A percentile compares a stretch with the other conserved stretches of the same genome.
Conservation (phyloP, 306 rosid species). For the Citrullus mucosospermus region DNA sequence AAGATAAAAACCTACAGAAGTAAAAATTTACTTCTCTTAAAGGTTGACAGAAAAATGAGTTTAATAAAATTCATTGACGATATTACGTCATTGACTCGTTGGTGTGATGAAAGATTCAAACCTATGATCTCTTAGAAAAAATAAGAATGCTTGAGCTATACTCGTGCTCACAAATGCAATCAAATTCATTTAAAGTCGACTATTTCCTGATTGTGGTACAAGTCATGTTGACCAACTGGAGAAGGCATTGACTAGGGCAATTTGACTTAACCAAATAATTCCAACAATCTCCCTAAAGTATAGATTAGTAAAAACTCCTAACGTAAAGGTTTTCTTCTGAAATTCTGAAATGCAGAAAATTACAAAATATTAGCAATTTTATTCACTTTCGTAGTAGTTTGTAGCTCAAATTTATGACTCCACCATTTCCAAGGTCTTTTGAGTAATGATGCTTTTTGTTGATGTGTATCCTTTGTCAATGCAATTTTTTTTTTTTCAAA, state of each 20-base stretch:
- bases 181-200: background rate
- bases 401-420: background rate
- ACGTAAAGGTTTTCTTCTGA: background rate
- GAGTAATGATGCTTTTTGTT: background rate
- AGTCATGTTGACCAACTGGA: background rate
- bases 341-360: background rate
- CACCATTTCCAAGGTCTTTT: background rate
- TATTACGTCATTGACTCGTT: too few relatives aligned
- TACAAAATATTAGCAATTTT: background rate
- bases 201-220: background rate
- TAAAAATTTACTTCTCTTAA: background rate
- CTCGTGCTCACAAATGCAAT: too few relatives aligned
- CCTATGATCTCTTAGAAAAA: too few relatives aligned
- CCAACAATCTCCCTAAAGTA: background rate
- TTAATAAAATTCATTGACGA: background rate
- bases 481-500: background rate
- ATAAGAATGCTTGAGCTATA: too few relatives aligned
- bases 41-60: background rate
- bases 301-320: background rate
- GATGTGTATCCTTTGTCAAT: background rate
- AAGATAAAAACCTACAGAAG: constrained; percentile 55
- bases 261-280: background rate
- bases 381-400: background rate
- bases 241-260: background rate
- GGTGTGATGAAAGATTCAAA: too few relatives aligned